phyloP scores from a whole-genome alignment of 805 yeast species.

The Ogataea glucozyma region DNA sequence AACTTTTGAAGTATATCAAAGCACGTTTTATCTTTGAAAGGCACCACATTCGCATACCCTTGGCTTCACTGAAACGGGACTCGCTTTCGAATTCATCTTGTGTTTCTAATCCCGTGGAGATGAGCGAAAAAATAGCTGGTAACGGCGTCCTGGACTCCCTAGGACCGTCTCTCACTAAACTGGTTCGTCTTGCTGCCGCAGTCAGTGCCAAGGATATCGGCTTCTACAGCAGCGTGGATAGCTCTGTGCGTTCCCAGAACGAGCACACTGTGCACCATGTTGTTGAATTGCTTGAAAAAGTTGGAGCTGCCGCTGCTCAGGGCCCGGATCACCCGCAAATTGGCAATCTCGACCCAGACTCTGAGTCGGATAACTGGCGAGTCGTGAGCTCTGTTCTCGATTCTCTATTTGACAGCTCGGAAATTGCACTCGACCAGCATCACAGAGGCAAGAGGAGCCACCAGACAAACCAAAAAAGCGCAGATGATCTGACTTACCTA shows the following conservation, averaged over 20 bases:
- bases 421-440: constrained; percentile 58
- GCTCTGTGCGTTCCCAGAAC: constrained; percentile 41
- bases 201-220: constrained; percentile 79
- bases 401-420: constrained; percentile 71
- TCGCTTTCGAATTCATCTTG: too few relatives aligned
- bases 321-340: constrained; percentile 8
- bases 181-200: constrained; percentile 67
- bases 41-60: too few relatives aligned
- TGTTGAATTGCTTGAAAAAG: constrained; percentile 38
- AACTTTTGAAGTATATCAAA: too few relatives aligned
- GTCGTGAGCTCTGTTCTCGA: constrained; percentile 65
- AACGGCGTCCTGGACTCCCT: constrained; percentile 27
- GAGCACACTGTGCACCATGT: constrained; percentile 44
- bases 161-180: constrained; percentile 51
- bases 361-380: constrained; percentile 58
- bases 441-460: constrained; percentile 24
- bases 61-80: too few relatives aligned
- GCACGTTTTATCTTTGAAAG: too few relatives aligned
- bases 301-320: constrained; percentile 5
- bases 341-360: constrained; percentile 27
- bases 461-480: too few relatives aligned
- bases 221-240: constrained; percentile 69
- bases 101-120: too few relatives aligned
- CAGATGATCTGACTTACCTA: constrained; percentile 44
- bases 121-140: not conserved